Evolutionary conservation across 1,139 yeast species (phyloP).

Genomic region (Candida sp.): DNA sequence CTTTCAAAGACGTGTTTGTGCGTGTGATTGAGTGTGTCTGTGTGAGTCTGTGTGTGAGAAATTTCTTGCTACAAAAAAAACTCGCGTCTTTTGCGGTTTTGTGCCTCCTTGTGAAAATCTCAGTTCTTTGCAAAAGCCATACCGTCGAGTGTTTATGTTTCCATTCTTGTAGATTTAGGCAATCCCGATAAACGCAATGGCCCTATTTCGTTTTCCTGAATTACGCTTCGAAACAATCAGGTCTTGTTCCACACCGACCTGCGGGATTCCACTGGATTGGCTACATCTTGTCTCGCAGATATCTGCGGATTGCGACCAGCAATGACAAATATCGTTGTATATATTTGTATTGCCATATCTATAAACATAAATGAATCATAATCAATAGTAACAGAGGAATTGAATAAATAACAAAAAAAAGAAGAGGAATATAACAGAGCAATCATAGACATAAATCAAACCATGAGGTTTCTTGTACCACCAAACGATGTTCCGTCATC

Average conservation of each 20-base stretch:
- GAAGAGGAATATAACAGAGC: neutral
- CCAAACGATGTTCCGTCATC: neutral
- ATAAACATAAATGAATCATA: neutral
- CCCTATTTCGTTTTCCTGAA: neutral
- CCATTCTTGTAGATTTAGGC: neutral
- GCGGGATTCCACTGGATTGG: slow-evolving; percentile 3
- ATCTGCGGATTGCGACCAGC: neutral
- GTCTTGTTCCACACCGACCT: neutral
- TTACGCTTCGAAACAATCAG: neutral
- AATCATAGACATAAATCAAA: neutral
- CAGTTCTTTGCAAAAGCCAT: neutral
- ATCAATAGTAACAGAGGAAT: neutral
- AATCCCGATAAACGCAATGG: slow-evolving; percentile 2
- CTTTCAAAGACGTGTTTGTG: slow-evolving; percentile 1
- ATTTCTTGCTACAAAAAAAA: neutral
- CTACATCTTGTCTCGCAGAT: neutral
- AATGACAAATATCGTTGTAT: neutral
- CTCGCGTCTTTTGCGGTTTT: neutral
- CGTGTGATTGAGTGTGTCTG: neutral
- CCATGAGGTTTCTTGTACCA: neutral
- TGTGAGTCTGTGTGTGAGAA: neutral
- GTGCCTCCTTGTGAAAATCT: neutral
- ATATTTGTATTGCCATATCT: slow-evolving; percentile 4
- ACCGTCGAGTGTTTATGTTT: neutral
- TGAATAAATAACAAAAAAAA: neutral